A percentile compares a stretch with the other conserved stretches of the same genome.
Conservation (phyloP, 768 basidiomycete species). For the Arthromyces matolae region DNA sequence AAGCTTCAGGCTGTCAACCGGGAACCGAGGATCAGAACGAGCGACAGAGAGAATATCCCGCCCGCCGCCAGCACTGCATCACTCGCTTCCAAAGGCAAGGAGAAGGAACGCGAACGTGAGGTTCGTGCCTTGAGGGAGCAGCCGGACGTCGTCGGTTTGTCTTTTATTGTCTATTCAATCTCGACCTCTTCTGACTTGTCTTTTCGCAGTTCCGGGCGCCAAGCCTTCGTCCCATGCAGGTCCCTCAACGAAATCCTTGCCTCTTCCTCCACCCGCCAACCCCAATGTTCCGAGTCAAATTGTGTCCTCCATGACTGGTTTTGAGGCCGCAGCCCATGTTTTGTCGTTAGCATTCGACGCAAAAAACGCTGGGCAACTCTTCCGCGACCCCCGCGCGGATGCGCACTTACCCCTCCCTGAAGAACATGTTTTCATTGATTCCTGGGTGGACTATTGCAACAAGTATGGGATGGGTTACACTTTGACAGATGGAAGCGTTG, state of each 20-base stretch:
- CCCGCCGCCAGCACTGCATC: slow-evolving; percentile 5
- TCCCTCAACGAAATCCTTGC: slow-evolving; percentile 9
- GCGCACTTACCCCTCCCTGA: slow-evolving; percentile 43
- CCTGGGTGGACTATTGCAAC: slow-evolving; percentile 99
- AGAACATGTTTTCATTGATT: slow-evolving; percentile 87
- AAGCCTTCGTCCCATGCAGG: slow-evolving; percentile 12
- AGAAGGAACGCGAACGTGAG: slow-evolving; percentile 13
- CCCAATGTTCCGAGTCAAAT: not conserved
- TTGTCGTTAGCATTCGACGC: slow-evolving; percentile 65
- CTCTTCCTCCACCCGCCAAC: slow-evolving; percentile 16
- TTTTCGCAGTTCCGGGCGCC: slow-evolving; percentile 6
- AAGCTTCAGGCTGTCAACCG: slow-evolving; percentile 22
- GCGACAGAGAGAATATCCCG: slow-evolving; percentile 32
- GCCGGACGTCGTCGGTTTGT: slow-evolving; percentile 7
- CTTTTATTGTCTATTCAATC: not conserved
- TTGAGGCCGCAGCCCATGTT: slow-evolving; percentile 58
- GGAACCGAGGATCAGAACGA: slow-evolving; percentile 22
- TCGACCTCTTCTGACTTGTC: not conserved
- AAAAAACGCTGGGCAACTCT: slow-evolving; percentile 56
- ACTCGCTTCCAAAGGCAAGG: slow-evolving; percentile 11
- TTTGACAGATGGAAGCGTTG: slow-evolving; percentile 90
- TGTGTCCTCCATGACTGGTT: slow-evolving; percentile 42
- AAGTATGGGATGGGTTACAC: slow-evolving; percentile 99
- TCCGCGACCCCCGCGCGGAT: slow-evolving; percentile 60
- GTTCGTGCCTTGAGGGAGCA: slow-evolving; percentile 7